Conservation (phyloP, 75 land plant genomes). For the Larix kaempferi region DNA sequence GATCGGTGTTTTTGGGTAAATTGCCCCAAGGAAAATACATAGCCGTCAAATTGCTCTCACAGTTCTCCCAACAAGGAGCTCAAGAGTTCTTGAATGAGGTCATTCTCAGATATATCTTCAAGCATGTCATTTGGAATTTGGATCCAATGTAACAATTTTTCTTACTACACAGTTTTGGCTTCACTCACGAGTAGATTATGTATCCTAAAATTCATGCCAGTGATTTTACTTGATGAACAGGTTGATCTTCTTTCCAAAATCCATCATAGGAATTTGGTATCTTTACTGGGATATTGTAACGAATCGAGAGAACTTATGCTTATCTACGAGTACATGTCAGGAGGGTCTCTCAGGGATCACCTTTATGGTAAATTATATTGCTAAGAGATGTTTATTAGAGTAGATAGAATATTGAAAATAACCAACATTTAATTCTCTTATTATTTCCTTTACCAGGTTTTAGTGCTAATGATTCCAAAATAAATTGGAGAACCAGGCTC, state of each 20-base stretch:
- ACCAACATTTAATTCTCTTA: neutral
- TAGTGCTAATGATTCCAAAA: neutral
- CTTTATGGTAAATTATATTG: slow-evolving; percentile 7
- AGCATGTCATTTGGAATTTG: no score
- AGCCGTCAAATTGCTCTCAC: neutral
- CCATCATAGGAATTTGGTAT: slow-evolving; percentile 34
- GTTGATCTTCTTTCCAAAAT: neutral
- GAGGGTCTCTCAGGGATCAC: slow-evolving; percentile 56
- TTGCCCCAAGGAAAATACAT: neutral
- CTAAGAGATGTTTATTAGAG: no score
- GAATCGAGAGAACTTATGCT: slow-evolving; percentile 38
- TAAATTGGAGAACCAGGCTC: slow-evolving; percentile 20
- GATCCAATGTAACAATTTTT: neutral
- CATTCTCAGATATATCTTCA: neutral
- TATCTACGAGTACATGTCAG: slow-evolving; percentile 53
- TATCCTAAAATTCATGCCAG: no score
- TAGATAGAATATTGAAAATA: no score
- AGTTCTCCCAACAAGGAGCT: neutral
- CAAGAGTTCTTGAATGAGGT: neutral
- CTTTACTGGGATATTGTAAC: slow-evolving; percentile 42
- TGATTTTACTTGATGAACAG: neutral
- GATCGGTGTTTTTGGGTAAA: neutral
- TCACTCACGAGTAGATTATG: no score
- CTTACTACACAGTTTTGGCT: slow-evolving; percentile 4
- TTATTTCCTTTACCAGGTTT: neutral